phyloP scores from a whole-genome alignment of 2,329 filamentous ascomycete species.

The Verticillium nubilum region DNA sequence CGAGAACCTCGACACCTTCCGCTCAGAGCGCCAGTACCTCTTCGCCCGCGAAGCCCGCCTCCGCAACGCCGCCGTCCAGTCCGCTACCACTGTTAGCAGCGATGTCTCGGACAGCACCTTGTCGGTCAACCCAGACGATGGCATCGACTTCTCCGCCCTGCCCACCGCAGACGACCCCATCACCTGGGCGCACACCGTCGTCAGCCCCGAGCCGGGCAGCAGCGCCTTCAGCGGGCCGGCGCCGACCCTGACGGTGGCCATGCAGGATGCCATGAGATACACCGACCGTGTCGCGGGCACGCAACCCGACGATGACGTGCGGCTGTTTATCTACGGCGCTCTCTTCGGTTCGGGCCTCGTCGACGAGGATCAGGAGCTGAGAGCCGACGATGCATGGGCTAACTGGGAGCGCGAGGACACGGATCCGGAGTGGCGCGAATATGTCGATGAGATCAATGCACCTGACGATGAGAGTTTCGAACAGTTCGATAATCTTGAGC shows the following conservation, averaged over 20 bases:
- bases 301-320: slow-evolving; percentile 33
- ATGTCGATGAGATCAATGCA: slow-evolving; percentile 2
- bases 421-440: background rate
- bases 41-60: background rate
- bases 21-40: background rate
- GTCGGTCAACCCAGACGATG: background rate
- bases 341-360: background rate
- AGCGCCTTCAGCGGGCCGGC: background rate
- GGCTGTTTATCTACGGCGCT: background rate
- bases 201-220: background rate
- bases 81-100: background rate
- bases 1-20: background rate
- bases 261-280: background rate
- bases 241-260: background rate
- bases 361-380: background rate
- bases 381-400: slow-evolving; percentile 1
- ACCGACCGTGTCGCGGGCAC: background rate
- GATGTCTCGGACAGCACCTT: too few relatives aligned
- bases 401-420: background rate
- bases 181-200: background rate
- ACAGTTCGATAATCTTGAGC: background rate
- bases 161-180: background rate
- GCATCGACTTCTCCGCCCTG: slow-evolving; percentile 2
- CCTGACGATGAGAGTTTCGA: background rate
- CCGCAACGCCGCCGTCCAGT: background rate